Evolutionary conservation across 768 basidiomycete species (phyloP).

Genomic region (Macrolepiota dolichaula): DNA sequence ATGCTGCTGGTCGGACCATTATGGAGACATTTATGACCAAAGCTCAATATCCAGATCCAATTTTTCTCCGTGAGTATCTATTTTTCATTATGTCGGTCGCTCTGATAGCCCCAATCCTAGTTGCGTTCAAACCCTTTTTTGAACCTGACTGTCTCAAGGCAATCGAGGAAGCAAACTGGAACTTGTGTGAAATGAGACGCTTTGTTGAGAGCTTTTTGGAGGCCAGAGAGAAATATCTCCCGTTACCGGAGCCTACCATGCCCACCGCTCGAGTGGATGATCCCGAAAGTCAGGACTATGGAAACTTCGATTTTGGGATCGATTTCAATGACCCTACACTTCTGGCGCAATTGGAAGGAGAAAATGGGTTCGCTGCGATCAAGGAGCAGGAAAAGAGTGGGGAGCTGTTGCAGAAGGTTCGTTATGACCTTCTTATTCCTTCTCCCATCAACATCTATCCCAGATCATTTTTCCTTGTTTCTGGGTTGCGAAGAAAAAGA

Average conservation of each 20-base stretch:
- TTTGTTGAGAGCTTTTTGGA: constrained; percentile 10
- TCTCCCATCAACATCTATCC: not conserved
- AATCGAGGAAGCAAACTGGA: constrained; percentile 4
- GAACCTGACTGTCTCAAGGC: constrained; percentile 5
- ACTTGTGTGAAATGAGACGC: constrained; percentile 8
- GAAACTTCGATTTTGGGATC: constrained; percentile 7
- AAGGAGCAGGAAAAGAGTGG: constrained; percentile 2
- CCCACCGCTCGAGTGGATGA: constrained; percentile 2
- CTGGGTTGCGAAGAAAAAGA: constrained; percentile 3
- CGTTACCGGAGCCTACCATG: not conserved
- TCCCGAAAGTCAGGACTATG: constrained; percentile 11
- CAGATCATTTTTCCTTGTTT: constrained; percentile 11
- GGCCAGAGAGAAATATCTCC: not conserved
- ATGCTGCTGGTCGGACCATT: constrained; percentile 4
- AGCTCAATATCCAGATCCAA: constrained; percentile 5
- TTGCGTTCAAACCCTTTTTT: constrained; percentile 10
- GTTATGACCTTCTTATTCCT: not conserved
- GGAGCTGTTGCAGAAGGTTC: constrained; percentile 1
- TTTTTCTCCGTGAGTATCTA: constrained; percentile 4
- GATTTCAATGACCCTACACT: constrained; percentile 7
- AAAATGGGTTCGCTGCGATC: not conserved
- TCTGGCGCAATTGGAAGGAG: constrained; percentile 1
- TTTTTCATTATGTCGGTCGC: not conserved
- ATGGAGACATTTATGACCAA: constrained; percentile 5
- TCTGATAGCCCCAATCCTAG: not conserved